Evolutionary conservation across 2,329 filamentous ascomycete species (phyloP), one percentile per base, ranked within the genome.

Genomic region (Apiospora hydei): DNA sequence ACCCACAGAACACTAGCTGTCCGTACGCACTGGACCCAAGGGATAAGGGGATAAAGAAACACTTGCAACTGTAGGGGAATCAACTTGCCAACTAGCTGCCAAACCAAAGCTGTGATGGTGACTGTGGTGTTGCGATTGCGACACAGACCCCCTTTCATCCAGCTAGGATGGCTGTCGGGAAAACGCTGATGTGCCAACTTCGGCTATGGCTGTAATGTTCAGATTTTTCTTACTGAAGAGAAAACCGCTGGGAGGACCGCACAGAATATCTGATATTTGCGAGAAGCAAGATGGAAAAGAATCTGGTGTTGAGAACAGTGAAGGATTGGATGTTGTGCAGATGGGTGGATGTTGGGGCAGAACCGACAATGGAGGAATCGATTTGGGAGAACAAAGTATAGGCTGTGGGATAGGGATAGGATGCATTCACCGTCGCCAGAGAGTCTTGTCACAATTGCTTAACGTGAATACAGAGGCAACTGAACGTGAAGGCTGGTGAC

Each of bases 281-380:
- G 11, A 24, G 18, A 34, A 10, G 8, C 30, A 64, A 21, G 14
- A 43, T 43, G 38, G 10, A 21, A 64, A n/a, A 41, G 18, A 64
- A n/a, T 24, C 57, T n/a, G 34, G 34, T n/a, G 57, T 64, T 64
- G 57, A 41, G 34, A 64, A 64, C 30, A 64, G 8, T 38, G 34
- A 64, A 64, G 30, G 57, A 41, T 64, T 38, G 57, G 57, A 64
- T 64, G 34, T 64, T 64, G 30, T 64, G 57, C 34, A 41, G 57
- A 41, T n/a, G 57, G 57, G 41, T 41, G 21, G 11, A 34, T 38
- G 34, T 38, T 38, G 34, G 57, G 26, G 8, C 51, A 57, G 10
- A 43, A 43, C 41, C 51, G 0, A 57, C 51, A 57, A 30, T 34
- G 14, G 26, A 41, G 34, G 16, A 18, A 61, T 38, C 16, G 30